Conservation (phyloP, 2,329 filamentous ascomycete species). For the Talaromyces sp. region DNA sequence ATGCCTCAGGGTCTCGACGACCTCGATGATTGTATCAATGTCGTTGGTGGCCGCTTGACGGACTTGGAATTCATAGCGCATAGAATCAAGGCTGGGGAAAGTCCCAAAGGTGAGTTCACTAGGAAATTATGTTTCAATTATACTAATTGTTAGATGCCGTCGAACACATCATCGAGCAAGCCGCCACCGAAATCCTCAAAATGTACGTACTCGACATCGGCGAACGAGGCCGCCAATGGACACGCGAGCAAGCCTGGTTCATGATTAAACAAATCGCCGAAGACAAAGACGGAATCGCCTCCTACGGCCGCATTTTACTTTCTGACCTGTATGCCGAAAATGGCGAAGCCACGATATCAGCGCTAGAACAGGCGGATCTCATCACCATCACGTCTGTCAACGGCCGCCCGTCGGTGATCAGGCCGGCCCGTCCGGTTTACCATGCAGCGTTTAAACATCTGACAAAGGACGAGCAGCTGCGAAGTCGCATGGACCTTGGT, state of each 20-base stretch:
- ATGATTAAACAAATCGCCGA: constrained; percentile 73
- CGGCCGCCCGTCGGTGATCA: constrained; percentile 73
- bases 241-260: constrained; percentile 81
- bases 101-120: constrained; percentile 52
- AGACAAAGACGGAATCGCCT: constrained; percentile 54
- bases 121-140: constrained; percentile 15
- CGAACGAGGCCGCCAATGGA: constrained; percentile 58
- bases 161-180: constrained; percentile 81
- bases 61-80: constrained; percentile 93
- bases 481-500: constrained; percentile 67
- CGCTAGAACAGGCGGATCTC: constrained; percentile 78
- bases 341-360: constrained; percentile 71
- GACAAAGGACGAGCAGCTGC: constrained; percentile 65
- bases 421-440: constrained; percentile 80
- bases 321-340: constrained; percentile 67
- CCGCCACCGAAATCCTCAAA: constrained; percentile 84
- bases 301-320: constrained; percentile 82
- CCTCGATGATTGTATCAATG: constrained; percentile 74
- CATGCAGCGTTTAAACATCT: constrained; percentile 73
- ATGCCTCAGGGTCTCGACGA: constrained; percentile 56
- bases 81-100: constrained; percentile 80
- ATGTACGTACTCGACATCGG: constrained; percentile 72
- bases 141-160: constrained; percentile 57
- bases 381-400: constrained; percentile 69
- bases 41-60: constrained; percentile 84